phyloP scores from a whole-genome alignment of 106 monocot genomes.

The Gastrodia elata region DNA sequence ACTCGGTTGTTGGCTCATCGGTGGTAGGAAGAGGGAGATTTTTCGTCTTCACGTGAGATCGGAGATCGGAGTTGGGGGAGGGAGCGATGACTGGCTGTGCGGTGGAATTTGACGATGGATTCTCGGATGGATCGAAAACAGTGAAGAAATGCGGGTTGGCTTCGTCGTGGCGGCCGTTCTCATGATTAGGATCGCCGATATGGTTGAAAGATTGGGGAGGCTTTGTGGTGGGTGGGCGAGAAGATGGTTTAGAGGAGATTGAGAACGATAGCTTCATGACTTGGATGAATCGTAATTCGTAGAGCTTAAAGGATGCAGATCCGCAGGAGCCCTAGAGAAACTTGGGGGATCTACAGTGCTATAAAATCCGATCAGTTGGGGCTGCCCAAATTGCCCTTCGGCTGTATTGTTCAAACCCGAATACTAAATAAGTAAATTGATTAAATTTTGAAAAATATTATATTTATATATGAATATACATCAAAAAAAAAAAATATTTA shows the following conservation, averaged over 20 bases:
- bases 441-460: no score
- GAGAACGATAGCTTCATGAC: conserved; percentile 87
- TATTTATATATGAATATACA: no score
- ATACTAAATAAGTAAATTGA: no score
- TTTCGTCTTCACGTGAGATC: conserved; percentile 37
- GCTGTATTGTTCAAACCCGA: no score
- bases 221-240: conserved; percentile 12
- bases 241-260: conserved; percentile 28
- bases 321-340: background rate
- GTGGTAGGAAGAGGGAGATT: conserved; percentile 32
- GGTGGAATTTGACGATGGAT: conserved; percentile 20
- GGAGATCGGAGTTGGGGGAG: conserved; percentile 47
- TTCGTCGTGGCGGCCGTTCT: conserved; percentile 1
- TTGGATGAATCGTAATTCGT: background rate
- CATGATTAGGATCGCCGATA: background rate
- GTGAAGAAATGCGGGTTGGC: conserved; percentile 53
- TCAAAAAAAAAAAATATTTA: no score
- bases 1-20: conserved; percentile 12
- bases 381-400: no score
- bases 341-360: no score
- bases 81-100: conserved; percentile 44
- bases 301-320: background rate
- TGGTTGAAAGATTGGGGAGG: conserved; percentile 8
- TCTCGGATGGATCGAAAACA: conserved; percentile 67
- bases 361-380: no score